Base-by-base conservation (phyloP, 2,329 filamentous ascomycete genomes). In the Calonectria pteridis region DNA sequence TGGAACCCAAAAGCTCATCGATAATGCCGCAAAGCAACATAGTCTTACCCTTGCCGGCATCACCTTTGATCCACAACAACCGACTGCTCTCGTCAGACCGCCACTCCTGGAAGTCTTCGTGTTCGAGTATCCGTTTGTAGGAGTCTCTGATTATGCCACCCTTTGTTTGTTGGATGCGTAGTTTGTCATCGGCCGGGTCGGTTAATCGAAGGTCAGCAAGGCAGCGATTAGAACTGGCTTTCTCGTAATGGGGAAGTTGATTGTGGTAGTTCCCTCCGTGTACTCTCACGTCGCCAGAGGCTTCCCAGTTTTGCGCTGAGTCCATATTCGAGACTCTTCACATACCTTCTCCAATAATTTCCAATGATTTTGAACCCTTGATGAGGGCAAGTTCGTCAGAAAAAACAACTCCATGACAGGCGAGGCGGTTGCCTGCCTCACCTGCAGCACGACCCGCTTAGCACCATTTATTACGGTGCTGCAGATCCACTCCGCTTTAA, bases 41-140 rank as follows among this genome's bases (percentile, higher is more conserved):
- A 0, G 82, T 85, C 72, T 85, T 84, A 20, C 83, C 83, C 71
- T 83, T 85, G 20, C 82, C 82, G 0, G 83, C 81, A 46, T 82
- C 81, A 13, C 82, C 84, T 40, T 79, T 83, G 16, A 86, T 78
- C 83, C 81, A 84, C 0, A 84, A 76, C 28, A 83, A 63, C 16
- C 46, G 37, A n/a, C 75, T 76, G 13, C 63, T 20, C n/a, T 31
- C 10, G 49, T 77, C 67, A 35, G 80, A 67, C 9, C 71, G 79
- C 81, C 82, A 85, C 65, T 74, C 53, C 31, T 69, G 64, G 55
- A 84, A 85, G n/a, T 76, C 74, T n/a, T 64, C 23, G 53, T 83
- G 71, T n/a, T 80, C 73, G 3, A 84, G 73, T 55, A 85, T 77
- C 84, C 83, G 85, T 20, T 58, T 46, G 67, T 83, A 85, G 1